Percentiles rank a stretch among this genome's conserved stretches.
Evolutionary conservation across 1,139 yeast species (phyloP).

Genomic region (Suhomyces wounanorum): DNA sequence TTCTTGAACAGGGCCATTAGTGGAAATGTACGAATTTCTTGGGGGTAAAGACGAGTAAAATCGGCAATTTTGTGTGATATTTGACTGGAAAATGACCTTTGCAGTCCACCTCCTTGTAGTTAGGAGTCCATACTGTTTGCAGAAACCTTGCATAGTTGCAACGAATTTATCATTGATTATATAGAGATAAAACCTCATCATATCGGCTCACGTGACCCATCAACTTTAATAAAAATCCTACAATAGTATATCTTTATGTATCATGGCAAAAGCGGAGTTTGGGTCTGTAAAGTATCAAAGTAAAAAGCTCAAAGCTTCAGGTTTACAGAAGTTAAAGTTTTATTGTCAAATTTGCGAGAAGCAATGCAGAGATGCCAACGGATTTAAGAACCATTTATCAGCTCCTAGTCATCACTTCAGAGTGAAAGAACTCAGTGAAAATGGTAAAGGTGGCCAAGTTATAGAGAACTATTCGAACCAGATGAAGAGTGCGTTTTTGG

Average conservation of each 20-base stretch:
- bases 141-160: background rate
- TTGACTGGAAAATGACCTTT: too few species aligned
- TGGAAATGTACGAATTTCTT: conserved; percentile 34
- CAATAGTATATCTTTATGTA: background rate
- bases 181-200: background rate
- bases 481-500: conserved; percentile 68
- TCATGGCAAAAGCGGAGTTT: conserved; percentile 53
- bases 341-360: conserved; percentile 92
- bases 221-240: background rate
- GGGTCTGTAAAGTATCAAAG: conserved; percentile 84
- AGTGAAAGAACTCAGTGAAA: conserved; percentile 38
- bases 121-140: background rate
- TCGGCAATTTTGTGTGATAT: background rate
- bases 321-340: conserved; percentile 80
- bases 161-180: background rate
- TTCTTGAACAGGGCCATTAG: conserved; percentile 25
- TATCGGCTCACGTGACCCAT: background rate
- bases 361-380: conserved; percentile 95
- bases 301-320: conserved; percentile 77
- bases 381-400: conserved; percentile 82
- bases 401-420: conserved; percentile 75
- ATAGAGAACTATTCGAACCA: conserved; percentile 60
- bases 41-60: conserved; percentile 26
- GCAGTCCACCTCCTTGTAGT: background rate
- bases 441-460: conserved; percentile 42